A percentile compares a stretch with the other conserved stretches of the same genome.
Conservation (phyloP, 208 protist species). For the Leishmania martiniquensis region DNA sequence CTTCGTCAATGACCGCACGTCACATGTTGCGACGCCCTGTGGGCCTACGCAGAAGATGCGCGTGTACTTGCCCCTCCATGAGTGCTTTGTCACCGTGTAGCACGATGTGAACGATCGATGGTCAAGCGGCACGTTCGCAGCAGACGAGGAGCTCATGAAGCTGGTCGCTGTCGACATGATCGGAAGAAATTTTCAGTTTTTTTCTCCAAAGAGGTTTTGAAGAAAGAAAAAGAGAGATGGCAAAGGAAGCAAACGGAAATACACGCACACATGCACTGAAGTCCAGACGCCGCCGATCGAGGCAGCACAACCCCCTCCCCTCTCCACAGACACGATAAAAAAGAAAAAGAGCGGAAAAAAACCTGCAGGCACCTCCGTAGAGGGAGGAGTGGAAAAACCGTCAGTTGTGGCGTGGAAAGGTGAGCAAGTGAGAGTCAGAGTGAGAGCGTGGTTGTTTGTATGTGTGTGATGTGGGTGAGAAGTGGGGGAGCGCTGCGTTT, state of each 20-base stretch:
- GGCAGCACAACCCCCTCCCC: no score
- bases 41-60: slow-evolving; percentile 82
- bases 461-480: no score
- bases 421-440: no score
- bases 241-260: background rate
- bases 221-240: background rate
- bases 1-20: slow-evolving; percentile 67
- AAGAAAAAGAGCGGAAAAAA: background rate
- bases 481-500: no score
- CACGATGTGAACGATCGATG: slow-evolving; percentile 61
- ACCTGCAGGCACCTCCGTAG: no score
- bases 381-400: no score
- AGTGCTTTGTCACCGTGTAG: slow-evolving; percentile 85
- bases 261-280: no score
- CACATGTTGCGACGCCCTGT: slow-evolving; percentile 67
- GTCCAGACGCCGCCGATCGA: no score
- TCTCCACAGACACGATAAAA: slow-evolving; percentile 14
- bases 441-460: no score
- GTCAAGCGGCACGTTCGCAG: slow-evolving; percentile 7
- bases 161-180: slow-evolving; percentile 3
- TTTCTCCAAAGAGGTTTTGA: background rate
- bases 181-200: background rate
- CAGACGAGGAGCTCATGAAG: slow-evolving; percentile 11
- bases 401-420: no score
- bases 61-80: slow-evolving; percentile 88